Percentiles rank a stretch among this genome's conserved stretches.
These are phyloP conservation scores for Hypoxylon sp. DNA, from an alignment of 2,329 filamentous ascomycete genomes.

Conservation along the genomic window DNA sequence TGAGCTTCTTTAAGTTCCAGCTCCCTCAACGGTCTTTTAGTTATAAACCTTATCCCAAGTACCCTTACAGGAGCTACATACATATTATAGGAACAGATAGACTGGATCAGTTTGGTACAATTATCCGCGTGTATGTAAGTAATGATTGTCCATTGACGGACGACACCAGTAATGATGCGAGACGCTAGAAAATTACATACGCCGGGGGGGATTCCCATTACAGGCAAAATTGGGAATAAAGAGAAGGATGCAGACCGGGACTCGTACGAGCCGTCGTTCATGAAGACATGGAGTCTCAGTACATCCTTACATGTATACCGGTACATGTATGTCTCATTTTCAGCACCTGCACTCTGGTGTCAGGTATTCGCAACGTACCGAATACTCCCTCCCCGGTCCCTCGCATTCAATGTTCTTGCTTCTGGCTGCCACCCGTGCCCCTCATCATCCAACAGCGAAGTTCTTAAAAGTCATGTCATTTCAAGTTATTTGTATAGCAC, in stretches of 20 bases:
- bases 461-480: conserved; percentile 11
- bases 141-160: conserved; percentile 21
- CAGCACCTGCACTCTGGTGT: conserved; percentile 27
- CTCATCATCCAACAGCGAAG: conserved; percentile 19
- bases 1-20: conserved; percentile 17
- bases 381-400: conserved; percentile 22
- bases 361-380: conserved; percentile 32
- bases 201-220: conserved; percentile 10
- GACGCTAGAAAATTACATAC: conserved; percentile 16
- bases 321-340: conserved; percentile 16
- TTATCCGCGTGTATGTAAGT: conserved; percentile 30
- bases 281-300: conserved; percentile 14
- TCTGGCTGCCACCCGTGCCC: conserved; percentile 26
- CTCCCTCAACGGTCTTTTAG: conserved; percentile 20
- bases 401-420: conserved; percentile 16
- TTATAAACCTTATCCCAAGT: conserved; percentile 19
- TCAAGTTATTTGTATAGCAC: not conserved
- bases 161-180: conserved; percentile 32
- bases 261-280: conserved; percentile 24
- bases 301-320: conserved; percentile 3
- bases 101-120: conserved; percentile 26
- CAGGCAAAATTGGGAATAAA: conserved; percentile 40
- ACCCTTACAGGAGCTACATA: conserved; percentile 1
- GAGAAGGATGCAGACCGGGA: conserved; percentile 15
- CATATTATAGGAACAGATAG: conserved; percentile 1